A percentile compares a stretch with the other conserved stretches of the same genome.
Conservation (phyloP, 768 basidiomycete species). For the Lactifluus rugatus region DNA sequence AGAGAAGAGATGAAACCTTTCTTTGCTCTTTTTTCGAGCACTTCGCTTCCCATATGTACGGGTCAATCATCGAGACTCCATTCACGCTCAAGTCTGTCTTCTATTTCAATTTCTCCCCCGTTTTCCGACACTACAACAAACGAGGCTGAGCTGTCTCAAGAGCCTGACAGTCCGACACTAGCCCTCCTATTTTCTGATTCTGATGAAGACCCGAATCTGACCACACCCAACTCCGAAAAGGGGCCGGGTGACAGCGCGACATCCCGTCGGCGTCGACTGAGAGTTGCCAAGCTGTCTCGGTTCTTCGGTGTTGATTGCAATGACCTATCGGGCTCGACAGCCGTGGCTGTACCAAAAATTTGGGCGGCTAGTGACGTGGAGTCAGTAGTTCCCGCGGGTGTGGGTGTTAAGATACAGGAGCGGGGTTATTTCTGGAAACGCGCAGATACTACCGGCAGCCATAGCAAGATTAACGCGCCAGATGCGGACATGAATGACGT, state of each 20-base stretch:
- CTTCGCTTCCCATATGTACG: background rate
- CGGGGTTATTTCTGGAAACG: constrained; percentile 15
- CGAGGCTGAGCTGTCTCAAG: background rate
- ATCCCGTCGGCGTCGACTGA: constrained; percentile 31
- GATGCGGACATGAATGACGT: constrained; percentile 18
- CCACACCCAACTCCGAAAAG: background rate
- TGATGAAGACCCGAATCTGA: background rate
- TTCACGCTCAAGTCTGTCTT: constrained; percentile 11
- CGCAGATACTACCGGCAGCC: background rate
- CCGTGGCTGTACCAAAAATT: background rate
- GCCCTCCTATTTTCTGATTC: background rate
- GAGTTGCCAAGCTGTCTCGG: constrained; percentile 44
- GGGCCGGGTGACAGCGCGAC: background rate
- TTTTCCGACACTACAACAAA: background rate
- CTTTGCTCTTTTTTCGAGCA: constrained; percentile 10
- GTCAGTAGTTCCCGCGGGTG: background rate
- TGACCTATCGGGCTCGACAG: constrained; percentile 29
- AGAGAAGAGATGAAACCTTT: constrained; percentile 23
- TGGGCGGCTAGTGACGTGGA: background rate
- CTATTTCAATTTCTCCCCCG: constrained; percentile 2
- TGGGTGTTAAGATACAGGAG: constrained; percentile 14
- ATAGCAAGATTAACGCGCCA: background rate
- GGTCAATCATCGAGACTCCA: background rate
- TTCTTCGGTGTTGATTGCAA: constrained; percentile 48
- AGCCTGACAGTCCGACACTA: background rate